phyloP scores from a whole-genome alignment of 768 basidiomycete genomes.

The Xerocomellus amylosporus region DNA sequence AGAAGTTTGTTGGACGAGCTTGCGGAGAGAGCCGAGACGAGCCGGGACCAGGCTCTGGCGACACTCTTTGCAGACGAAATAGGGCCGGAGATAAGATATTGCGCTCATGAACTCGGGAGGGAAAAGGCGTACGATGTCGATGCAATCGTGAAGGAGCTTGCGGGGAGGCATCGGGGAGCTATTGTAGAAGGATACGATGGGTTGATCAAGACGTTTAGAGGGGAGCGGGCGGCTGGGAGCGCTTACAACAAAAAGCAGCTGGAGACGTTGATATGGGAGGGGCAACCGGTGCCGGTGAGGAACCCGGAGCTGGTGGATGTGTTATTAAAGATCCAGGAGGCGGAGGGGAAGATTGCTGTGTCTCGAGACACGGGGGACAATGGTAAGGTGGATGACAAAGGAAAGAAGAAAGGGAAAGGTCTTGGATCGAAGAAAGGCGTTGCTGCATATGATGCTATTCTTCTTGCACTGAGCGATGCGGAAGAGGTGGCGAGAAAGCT shows the following conservation, averaged over 20 bases:
- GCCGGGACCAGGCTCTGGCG: slow-evolving; percentile 84
- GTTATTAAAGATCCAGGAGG: slow-evolving; percentile 77
- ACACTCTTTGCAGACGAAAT: slow-evolving; percentile 82
- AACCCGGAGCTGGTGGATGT: slow-evolving; percentile 91
- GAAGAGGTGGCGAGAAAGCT: slow-evolving; percentile 81
- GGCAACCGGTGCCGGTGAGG: slow-evolving; percentile 76
- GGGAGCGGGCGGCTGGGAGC: slow-evolving; percentile 38
- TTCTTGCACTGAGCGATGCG: slow-evolving; percentile 84
- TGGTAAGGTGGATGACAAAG: slow-evolving; percentile 26
- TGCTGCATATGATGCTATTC: slow-evolving; percentile 82
- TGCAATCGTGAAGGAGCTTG: slow-evolving; percentile 64
- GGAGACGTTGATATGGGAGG: slow-evolving; percentile 71
- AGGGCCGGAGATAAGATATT: slow-evolving; percentile 88
- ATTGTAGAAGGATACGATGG: slow-evolving; percentile 63
- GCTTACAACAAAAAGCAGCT: slow-evolving; percentile 53
- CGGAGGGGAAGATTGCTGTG: slow-evolving; percentile 56
- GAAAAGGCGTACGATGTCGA: slow-evolving; percentile 80
- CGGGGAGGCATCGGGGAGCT: slow-evolving; percentile 51
- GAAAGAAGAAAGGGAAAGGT: slow-evolving; percentile 38
- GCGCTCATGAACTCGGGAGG: slow-evolving; percentile 83
- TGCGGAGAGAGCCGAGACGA: slow-evolving; percentile 59
- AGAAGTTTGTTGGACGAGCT: slow-evolving; percentile 68
- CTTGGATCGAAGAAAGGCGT: slow-evolving; percentile 67
- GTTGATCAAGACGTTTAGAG: slow-evolving; percentile 50
- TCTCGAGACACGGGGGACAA: slow-evolving; percentile 26